Conservation (phyloP, 1,284 basidiomycete genomes). For the Apiotrichum veenhuisii region DNA sequence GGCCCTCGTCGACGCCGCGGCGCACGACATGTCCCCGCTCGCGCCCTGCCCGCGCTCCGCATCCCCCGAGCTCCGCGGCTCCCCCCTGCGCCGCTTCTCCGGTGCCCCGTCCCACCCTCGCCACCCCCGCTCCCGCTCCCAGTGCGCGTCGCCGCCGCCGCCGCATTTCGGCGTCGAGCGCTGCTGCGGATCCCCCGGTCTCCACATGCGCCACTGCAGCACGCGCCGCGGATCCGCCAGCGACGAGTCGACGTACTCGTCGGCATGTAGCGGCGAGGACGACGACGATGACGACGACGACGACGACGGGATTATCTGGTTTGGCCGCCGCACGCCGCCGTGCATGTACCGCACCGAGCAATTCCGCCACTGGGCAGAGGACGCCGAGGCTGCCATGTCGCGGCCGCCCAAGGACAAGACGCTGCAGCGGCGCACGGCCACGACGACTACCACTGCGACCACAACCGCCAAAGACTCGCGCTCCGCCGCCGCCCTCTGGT, state of each 20-base stretch:
- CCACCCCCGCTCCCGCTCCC: neutral
- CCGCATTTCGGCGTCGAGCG: neutral
- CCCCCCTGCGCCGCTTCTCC: neutral
- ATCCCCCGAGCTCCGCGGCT: neutral
- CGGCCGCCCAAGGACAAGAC: neutral
- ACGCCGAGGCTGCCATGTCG: neutral
- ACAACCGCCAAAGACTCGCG: neutral
- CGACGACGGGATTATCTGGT: conserved; percentile 13
- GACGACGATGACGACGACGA: neutral
- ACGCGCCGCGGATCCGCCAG: neutral
- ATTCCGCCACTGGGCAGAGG: conserved; percentile 10
- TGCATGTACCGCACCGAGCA: neutral
- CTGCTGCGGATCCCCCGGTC: neutral
- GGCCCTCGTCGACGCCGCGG: neutral
- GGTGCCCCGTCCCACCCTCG: neutral
- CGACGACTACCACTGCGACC: neutral
- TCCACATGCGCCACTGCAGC: neutral
- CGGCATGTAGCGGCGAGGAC: neutral
- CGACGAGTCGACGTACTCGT: neutral
- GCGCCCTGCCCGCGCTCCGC: neutral
- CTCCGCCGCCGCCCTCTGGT: neutral
- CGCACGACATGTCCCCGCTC: neutral
- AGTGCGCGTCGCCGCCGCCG: neutral
- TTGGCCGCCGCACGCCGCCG: conserved; percentile 7
- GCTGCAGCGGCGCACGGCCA: neutral